Percentiles rank a stretch among this genome's conserved stretches.
Evolutionary conservation across 148 eudicot genomes (phyloP).

Genomic region (Vaccinium myrtillus): DNA sequence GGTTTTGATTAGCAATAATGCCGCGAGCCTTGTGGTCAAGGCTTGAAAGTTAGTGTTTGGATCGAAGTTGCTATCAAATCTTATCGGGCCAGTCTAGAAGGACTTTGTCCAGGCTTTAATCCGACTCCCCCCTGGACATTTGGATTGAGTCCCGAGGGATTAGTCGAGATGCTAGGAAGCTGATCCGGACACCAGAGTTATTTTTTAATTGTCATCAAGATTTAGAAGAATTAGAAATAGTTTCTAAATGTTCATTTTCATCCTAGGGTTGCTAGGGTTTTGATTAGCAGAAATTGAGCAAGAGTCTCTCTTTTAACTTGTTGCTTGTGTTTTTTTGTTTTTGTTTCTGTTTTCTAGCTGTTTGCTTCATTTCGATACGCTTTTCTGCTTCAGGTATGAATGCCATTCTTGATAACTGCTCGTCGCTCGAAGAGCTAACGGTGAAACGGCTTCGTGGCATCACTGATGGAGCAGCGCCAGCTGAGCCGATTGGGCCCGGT

Average conservation of each 20-base stretch:
- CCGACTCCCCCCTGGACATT: no score
- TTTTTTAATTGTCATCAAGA: not conserved
- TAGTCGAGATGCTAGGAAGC: no score
- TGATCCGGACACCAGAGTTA: no score
- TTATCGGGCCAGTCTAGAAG: no score
- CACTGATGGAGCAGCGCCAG: constrained; percentile 31
- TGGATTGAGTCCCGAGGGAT: no score
- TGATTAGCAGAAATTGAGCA: not conserved
- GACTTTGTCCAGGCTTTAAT: no score
- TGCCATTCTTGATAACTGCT: constrained; percentile 39
- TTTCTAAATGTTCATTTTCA: not conserved
- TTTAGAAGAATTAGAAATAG: not conserved
- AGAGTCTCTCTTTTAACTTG: not conserved
- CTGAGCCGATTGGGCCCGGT: constrained; percentile 44
- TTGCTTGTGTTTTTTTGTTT: not conserved
- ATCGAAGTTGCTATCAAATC: no score
- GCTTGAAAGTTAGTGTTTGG: no score
- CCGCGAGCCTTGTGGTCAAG: not conserved
- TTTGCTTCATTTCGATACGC: not conserved
- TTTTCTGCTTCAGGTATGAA: constrained; percentile 22
- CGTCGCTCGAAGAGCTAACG: constrained; percentile 45
- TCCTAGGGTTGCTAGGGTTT: not conserved
- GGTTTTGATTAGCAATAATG: not conserved
- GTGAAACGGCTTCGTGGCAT: constrained; percentile 53
- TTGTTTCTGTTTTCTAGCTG: not conserved